Evolutionary conservation across 208 protist species (phyloP), one percentile per base, ranked within the genome.

Genomic region (Naegleria lovaniensis): DNA sequence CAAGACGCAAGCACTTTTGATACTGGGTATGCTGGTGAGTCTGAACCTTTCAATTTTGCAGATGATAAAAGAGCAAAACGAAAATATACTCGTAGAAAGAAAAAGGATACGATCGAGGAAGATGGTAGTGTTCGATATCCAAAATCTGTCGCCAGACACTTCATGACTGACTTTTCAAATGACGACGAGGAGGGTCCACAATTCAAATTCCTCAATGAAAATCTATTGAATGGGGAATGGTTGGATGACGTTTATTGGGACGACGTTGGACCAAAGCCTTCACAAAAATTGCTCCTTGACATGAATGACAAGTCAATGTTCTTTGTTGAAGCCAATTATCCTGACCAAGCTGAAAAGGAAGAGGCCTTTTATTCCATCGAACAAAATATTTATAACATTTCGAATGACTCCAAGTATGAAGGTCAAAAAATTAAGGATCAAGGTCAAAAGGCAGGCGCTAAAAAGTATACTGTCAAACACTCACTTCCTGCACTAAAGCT

Each of bases 341-440:
- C 43, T 52, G 13, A 29, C 0, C 43, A 48, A 16, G 22, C 5
- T 36, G 84, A 48, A 7, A 52, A 25, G 11, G 84, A n/a, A 33
- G 39, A n/a, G 15, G 36, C 38, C 9, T n/a, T 22, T 38, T 29
- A 33, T 67, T n/a, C 48, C 6, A 41, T n/a, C 25, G 51, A 40
- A 22, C 11, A 39, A 11, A 67, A 19, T 25, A 6, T 67, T 11
- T 89, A 38, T 29, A 52, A 67, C 33, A 38, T 89, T 39, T 38
- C 43, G 40, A 89, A 89, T 89, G 85, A 89, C 51, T 29, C 6
- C 15, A 40, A 89, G 40, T 67, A 89, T 67, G 85, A 38, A 89
- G 48, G n/a, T 41, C 16, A 41, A 67, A 25, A 5, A n/a, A 22
- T 22, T 22, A 58, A 38, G 29, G 83, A 13, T 11, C 39, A 89